Evolutionary conservation across 2,329 filamentous ascomycete genomes (phyloP), one percentile per base, ranked within the genome.

Genomic region (Stachybotrys chlorohalonatus): DNA sequence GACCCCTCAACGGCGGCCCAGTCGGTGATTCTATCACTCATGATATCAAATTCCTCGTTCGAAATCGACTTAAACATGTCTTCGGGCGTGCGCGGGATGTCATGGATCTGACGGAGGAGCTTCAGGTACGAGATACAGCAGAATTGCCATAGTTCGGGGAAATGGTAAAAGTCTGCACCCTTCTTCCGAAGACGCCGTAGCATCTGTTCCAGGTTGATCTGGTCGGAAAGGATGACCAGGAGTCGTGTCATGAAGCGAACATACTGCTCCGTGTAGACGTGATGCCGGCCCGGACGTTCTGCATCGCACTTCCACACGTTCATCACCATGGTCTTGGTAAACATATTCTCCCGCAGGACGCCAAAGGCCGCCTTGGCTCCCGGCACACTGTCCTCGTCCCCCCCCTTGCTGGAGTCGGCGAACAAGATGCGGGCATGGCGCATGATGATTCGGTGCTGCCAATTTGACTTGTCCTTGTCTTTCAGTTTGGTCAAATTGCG

Each of bases 271-370:
- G 90, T 96, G 67, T 94, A 96, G 45, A 96, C 90, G 64, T 95
- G 94, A 68, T 96, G 92, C 16, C 92, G 83, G 0, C 92, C 92
- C 0, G 90, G 79, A 2, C 81, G 77, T 63, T 96, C 92, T 50
- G 89, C 85, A 60, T 96, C 92, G 45, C 92, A 94, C 62, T 92
- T 93, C 92, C 92, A 96, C 5, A 96, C 90, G 65, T 95, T 93
- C 68, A 96, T 85, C 1, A 89, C 86, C 86, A 95, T 95, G 0
- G 90, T 95, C 73, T 96, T 96, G 46, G 92, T 95, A 61, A 96
- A 93, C 81, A 84, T 84, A 57, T 76, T 81, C 56, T 84, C 81
- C 49, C 79, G 73, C 53, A 96, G 86, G 47, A 95, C 87, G 53
- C 83, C 80, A 52, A 90, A 92, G 13, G 95, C 82, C 54, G 93